phyloP scores from a whole-genome alignment of 2,329 filamentous ascomycete genomes.

The Alternaria solani region DNA sequence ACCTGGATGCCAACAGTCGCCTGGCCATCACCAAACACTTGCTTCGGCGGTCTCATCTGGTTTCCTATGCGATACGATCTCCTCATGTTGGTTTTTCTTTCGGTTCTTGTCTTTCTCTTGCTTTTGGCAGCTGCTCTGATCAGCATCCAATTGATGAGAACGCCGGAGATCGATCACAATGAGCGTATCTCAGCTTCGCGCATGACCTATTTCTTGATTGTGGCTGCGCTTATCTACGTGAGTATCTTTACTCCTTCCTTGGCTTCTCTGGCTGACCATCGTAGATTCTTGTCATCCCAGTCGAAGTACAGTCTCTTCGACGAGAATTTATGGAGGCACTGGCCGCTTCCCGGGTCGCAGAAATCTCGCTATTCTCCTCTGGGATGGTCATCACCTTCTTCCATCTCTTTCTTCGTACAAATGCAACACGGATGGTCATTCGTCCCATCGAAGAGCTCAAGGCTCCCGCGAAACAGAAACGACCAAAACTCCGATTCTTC shows the following conservation, averaged over 20 bases:
- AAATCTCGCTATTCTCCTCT: slow-evolving; percentile 71
- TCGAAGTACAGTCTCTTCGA: slow-evolving; percentile 64
- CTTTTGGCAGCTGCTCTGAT: slow-evolving; percentile 62
- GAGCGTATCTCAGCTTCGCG: slow-evolving; percentile 71
- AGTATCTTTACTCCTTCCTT: slow-evolving; percentile 48
- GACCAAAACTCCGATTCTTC: slow-evolving; percentile 60
- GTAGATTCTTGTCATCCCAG: slow-evolving; percentile 68
- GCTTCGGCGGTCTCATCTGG: slow-evolving; percentile 74
- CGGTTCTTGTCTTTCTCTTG: slow-evolving; percentile 61
- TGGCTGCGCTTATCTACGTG: slow-evolving; percentile 64
- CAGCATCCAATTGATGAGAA: slow-evolving; percentile 65
- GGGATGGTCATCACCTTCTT: slow-evolving; percentile 71
- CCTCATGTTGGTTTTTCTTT: slow-evolving; percentile 64
- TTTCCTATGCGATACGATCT: slow-evolving; percentile 69
- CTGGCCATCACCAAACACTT: slow-evolving; percentile 65
- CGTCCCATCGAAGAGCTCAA: slow-evolving; percentile 58
- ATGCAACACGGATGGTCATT: slow-evolving; percentile 65
- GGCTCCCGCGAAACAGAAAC: slow-evolving; percentile 51
- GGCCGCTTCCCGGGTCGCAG: slow-evolving; percentile 68
- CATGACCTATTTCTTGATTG: slow-evolving; percentile 72
- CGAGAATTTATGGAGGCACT: slow-evolving; percentile 53
- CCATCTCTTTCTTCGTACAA: slow-evolving; percentile 72
- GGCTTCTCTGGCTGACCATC: slow-evolving; percentile 9
- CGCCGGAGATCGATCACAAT: slow-evolving; percentile 63
- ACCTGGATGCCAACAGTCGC: slow-evolving; percentile 68